Base-by-base conservation (phyloP, 164 flowering plant species). In the Chloranthus sessilifolius region DNA sequence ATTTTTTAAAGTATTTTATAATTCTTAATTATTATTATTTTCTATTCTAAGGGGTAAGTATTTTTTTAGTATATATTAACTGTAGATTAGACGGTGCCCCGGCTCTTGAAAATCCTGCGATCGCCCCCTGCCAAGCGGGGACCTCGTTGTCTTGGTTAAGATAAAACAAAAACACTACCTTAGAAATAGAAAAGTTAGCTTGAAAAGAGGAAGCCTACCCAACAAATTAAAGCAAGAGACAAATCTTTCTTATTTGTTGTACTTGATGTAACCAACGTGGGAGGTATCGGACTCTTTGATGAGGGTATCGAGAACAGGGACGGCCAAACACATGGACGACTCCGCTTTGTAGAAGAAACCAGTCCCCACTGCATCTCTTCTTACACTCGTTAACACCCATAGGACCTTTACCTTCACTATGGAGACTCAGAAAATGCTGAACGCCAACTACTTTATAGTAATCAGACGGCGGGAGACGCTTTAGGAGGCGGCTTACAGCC, bases 401-500 rank as follows among this genome's bases (percentile, higher is more conserved):
- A 3, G 56, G 38, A 0, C 54, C 61, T 1, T 21, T 45, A 1
- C 62, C 65, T 3, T 47, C 43, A 45, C 5, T 12, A 24, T 50
- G 63, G 3, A 42, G 40, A 12, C 22, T 59, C 64, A 50, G 25
- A 44, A 62, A 68, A 25, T 68, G 67, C 38, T 59, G 64, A 6
- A 59, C 65, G 1, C 72, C 65, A 14, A 25, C 62, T 17, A 68
- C n/a, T 43, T 52, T 68, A 20, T 59, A 58, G 47, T 68, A 59
- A 8, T 42, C 30, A 21, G 21, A 34, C 1, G 11, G 36, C 0
- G 26, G 40, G 1, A 40, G 31, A 8, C 27, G 10, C 52, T 26
- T 41, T 22, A n/a, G n/a, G n/a, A n/a, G 61, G 50, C 17, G 62
- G 61, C 24, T 17, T 48, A 14, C 72, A 68, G 7, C 42, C 42